Evolutionary conservation across 306 rosid genomes (phyloP).

Genomic region (Quercus mongolica): DNA sequence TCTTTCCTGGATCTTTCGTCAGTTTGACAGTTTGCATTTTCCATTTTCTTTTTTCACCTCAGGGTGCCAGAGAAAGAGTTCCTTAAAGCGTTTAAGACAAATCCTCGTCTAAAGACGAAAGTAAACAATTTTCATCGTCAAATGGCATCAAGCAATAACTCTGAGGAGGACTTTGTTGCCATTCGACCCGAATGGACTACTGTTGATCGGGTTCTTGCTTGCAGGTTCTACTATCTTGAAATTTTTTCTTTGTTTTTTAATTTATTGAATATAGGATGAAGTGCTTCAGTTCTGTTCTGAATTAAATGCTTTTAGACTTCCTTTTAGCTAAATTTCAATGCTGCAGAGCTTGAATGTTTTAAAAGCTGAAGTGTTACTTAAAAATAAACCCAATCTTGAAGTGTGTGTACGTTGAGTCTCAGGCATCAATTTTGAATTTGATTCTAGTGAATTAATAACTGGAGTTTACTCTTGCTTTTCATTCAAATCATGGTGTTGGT

Average conservation of each 20-base stretch:
- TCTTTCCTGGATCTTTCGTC: constrained; percentile 12
- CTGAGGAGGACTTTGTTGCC: constrained; percentile 92
- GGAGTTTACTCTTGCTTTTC: too few relatives aligned
- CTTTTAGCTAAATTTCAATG: constrained; percentile 10
- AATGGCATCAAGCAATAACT: constrained; percentile 56
- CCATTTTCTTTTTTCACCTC: constrained; percentile 4
- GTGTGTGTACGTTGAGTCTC: background rate
- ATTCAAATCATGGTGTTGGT: too few relatives aligned
- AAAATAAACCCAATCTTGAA: too few relatives aligned
- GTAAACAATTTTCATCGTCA: constrained; percentile 84
- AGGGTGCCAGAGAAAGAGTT: constrained; percentile 99
- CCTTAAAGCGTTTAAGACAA: constrained; percentile 79
- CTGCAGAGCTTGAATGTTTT: constrained; percentile 17
- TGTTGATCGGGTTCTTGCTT: constrained; percentile 85
- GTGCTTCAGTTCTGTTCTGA: constrained; percentile 11
- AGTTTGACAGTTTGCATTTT: constrained; percentile 26
- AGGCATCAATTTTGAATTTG: background rate
- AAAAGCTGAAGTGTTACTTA: background rate
- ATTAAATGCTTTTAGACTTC: background rate
- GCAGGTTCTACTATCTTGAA: constrained; percentile 61
- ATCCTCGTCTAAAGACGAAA: constrained; percentile 84
- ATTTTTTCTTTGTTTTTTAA: constrained; percentile 23
- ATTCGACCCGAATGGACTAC: constrained; percentile 98
- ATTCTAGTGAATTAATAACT: too few relatives aligned
- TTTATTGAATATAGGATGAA: constrained; percentile 3